These are phyloP conservation scores for Babesia ovata DNA, from an alignment of 169 alveolate genomes.

Conservation along the genomic window DNA sequence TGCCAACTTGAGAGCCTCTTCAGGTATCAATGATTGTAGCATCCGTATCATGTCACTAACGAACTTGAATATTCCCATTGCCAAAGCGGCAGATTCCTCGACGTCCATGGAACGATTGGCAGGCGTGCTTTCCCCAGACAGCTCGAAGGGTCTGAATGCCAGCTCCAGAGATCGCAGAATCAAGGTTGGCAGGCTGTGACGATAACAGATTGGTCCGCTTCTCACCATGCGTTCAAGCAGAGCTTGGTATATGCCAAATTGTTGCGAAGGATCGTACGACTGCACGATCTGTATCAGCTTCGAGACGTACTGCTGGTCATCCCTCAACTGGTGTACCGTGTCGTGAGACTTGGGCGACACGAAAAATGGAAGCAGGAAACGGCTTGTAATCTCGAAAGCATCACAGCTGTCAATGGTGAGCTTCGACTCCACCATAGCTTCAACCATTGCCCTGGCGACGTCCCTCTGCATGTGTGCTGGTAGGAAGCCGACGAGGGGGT, in stretches of 20 bases:
- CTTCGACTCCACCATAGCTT: conserved; percentile 32
- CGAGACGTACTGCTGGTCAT: conserved; percentile 21
- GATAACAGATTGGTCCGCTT: conserved; percentile 6
- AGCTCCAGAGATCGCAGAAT: conserved; percentile 19
- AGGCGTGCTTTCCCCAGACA: conserved; percentile 29
- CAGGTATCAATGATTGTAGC: conserved; percentile 22
- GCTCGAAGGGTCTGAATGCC: conserved; percentile 24
- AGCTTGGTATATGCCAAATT: conserved; percentile 12
- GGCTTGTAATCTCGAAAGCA: conserved; percentile 19
- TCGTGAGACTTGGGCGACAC: background rate
- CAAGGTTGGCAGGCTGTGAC: conserved; percentile 8
- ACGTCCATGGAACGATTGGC: background rate
- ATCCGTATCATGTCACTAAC: conserved; percentile 3
- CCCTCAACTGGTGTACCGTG: background rate
- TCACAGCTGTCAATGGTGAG: conserved; percentile 26
- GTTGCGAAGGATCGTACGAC: conserved; percentile 19
- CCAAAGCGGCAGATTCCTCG: background rate
- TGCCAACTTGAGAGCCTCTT: conserved; percentile 61
- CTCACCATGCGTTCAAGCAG: conserved; percentile 11
- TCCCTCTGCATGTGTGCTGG: conserved; percentile 14
- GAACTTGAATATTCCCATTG: conserved; percentile 7
- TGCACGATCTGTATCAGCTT: conserved; percentile 18
- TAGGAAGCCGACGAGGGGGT: conserved; percentile 20
- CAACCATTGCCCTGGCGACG: conserved; percentile 44
- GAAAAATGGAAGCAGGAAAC: conserved; percentile 33